phyloP scores from a whole-genome alignment of 2,329 filamentous ascomycete species.

The Pseudonectria buxi region DNA sequence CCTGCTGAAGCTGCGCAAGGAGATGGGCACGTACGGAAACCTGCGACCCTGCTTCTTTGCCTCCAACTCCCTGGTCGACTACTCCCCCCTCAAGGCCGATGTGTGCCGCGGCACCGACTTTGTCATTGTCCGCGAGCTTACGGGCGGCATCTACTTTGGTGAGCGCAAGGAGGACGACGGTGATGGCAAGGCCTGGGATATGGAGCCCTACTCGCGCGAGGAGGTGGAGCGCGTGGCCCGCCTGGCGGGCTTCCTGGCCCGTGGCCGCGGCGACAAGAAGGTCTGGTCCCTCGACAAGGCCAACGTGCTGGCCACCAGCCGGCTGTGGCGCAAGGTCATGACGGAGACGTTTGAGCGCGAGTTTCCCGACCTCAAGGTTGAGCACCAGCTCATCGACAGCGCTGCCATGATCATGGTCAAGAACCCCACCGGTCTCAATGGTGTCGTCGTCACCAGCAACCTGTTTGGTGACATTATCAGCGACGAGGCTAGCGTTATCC shows the following conservation, averaged over 20 bases:
- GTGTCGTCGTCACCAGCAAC: conserved; percentile 87
- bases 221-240: conserved; percentile 88
- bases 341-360: conserved; percentile 79
- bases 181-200: conserved; percentile 70
- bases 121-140: conserved; percentile 86
- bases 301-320: conserved; percentile 85
- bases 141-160: conserved; percentile 92
- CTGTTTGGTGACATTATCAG: conserved; percentile 93
- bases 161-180: conserved; percentile 67
- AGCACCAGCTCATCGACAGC: conserved; percentile 88
- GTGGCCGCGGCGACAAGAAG: conserved; percentile 59
- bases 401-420: conserved; percentile 98
- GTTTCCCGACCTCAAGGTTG: conserved; percentile 78
- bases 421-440: conserved; percentile 81
- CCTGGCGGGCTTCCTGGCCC: conserved; percentile 72
- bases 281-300: conserved; percentile 93
- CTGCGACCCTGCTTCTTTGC: conserved; percentile 94
- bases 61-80: conserved; percentile 74
- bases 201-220: conserved; percentile 73
- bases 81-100: conserved; percentile 78
- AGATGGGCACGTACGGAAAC: conserved; percentile 92
- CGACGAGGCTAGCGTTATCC: conserved; percentile 92
- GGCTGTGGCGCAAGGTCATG: conserved; percentile 84
- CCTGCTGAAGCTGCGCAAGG: conserved; percentile 82
- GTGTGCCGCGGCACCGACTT: conserved; percentile 86